phyloP scores from a whole-genome alignment of 805 yeast species.

The Candida sanyiensis region DNA sequence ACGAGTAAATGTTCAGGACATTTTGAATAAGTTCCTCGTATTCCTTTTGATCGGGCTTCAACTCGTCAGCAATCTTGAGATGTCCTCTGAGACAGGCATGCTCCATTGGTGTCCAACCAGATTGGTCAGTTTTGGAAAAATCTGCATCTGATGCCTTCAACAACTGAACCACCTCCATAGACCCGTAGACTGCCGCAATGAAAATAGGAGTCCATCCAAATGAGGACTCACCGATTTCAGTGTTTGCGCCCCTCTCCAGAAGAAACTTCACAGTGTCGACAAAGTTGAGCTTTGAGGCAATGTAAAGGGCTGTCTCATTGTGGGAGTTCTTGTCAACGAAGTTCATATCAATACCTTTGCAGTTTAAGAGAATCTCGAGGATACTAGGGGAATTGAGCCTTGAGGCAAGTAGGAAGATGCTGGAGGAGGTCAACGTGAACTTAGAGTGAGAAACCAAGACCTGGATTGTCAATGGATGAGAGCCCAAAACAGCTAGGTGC shows the following conservation, averaged over 20 bases:
- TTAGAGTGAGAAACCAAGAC: conserved; percentile 47
- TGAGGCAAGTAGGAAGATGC: conserved; percentile 52
- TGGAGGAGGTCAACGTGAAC: conserved; percentile 42
- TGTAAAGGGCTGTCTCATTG: conserved; percentile 77
- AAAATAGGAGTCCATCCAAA: conserved; percentile 96
- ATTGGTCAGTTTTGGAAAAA: conserved; percentile 57
- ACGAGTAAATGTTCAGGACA: conserved; percentile 3
- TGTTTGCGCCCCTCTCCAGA: conserved; percentile 55
- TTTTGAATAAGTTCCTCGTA: conserved; percentile 28
- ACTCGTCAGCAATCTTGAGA: conserved; percentile 55
- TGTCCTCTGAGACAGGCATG: conserved; percentile 92
- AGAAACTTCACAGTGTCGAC: conserved; percentile 47
- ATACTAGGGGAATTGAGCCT: conserved; percentile 57
- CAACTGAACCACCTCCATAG: conserved; percentile 45
- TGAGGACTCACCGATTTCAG: conserved; percentile 69
- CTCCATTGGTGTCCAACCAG: conserved; percentile 98
- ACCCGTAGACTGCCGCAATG: conserved; percentile 86
- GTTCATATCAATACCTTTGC: conserved; percentile 59
- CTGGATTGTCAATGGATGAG: conserved; percentile 70
- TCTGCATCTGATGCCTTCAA: conserved; percentile 51
- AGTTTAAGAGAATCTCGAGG: conserved; percentile 44
- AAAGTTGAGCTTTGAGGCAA: conserved; percentile 64
- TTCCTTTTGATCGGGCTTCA: conserved; percentile 41
- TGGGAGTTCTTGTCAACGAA: conserved; percentile 48
- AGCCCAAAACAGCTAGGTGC: conserved; percentile 76